Conservation (phyloP, 1,139 yeast species). For the Candida neerlandica region DNA sequence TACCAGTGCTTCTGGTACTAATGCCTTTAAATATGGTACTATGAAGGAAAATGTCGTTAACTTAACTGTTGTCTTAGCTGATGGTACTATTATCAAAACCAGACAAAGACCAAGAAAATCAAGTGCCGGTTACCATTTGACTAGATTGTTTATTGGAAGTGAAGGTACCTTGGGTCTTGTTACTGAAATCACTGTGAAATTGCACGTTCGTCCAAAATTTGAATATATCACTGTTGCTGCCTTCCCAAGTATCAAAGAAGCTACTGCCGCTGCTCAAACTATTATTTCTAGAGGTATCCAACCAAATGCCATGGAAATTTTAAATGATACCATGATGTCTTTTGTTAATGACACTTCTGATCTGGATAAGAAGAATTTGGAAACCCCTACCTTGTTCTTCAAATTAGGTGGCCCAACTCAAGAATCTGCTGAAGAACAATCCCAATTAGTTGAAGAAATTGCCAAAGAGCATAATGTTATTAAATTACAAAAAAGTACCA, state of each 20-base stretch:
- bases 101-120: slow-evolving; percentile 49
- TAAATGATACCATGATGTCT: slow-evolving; percentile 42
- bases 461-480: slow-evolving; percentile 52
- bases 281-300: slow-evolving; percentile 41
- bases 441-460: slow-evolving; percentile 54
- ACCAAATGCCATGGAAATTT: slow-evolving; percentile 48
- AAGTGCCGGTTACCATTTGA: slow-evolving; percentile 51
- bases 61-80: slow-evolving; percentile 50
- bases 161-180: slow-evolving; percentile 51
- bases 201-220: slow-evolving; percentile 40
- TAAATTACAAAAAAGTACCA: slow-evolving; percentile 61
- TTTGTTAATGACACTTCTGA: slow-evolving; percentile 40
- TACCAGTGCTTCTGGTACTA: slow-evolving; percentile 49
- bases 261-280: slow-evolving; percentile 43
- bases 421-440: slow-evolving; percentile 56
- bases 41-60: slow-evolving; percentile 52
- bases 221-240: slow-evolving; percentile 45
- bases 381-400: slow-evolving; percentile 72
- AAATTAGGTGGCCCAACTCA: slow-evolving; percentile 70
- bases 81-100: slow-evolving; percentile 48
- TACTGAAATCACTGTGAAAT: slow-evolving; percentile 46
- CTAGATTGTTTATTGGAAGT: slow-evolving; percentile 47
- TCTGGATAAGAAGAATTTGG: slow-evolving; percentile 36
- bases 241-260: slow-evolving; percentile 46
- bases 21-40: slow-evolving; percentile 49